These are phyloP conservation scores for Macaranga tanarius DNA, from an alignment of 441 rosid species.

Conservation along the genomic window DNA sequence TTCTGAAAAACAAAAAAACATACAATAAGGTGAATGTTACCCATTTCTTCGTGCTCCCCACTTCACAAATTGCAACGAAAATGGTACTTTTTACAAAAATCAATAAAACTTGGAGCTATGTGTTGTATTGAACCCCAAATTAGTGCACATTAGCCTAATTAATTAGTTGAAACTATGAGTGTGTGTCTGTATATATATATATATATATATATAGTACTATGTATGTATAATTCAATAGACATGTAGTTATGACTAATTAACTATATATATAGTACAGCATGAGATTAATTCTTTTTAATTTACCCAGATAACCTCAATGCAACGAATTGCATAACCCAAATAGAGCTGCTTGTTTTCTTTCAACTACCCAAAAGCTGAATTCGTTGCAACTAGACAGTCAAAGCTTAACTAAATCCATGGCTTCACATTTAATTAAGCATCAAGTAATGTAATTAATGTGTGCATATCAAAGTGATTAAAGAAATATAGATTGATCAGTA, in stretches of 20 bases:
- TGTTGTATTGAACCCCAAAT: background rate
- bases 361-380: slow-evolving; percentile 1
- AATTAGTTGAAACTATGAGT: too few relatives aligned
- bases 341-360: background rate
- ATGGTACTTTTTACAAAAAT: background rate
- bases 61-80: background rate
- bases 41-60: slow-evolving; percentile 8
- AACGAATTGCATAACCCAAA: slow-evolving; percentile 19
- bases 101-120: background rate
- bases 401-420: slow-evolving; percentile 11
- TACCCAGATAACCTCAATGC: slow-evolving; percentile 11
- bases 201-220: too few relatives aligned
- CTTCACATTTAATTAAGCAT: slow-evolving; percentile 8
- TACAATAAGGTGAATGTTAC: background rate
- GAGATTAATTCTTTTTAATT: background rate
- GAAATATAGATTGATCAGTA: background rate
- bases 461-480: background rate
- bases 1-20: background rate
- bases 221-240: too few relatives aligned
- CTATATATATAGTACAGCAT: background rate
- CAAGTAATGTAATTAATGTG: background rate
- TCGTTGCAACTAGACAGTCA: slow-evolving; percentile 28
- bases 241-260: too few relatives aligned
- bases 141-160: background rate
- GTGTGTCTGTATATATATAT: too few relatives aligned